Evolutionary conservation across 805 yeast species (phyloP).

Genomic region (Scheffersomyces coipomensis): DNA sequence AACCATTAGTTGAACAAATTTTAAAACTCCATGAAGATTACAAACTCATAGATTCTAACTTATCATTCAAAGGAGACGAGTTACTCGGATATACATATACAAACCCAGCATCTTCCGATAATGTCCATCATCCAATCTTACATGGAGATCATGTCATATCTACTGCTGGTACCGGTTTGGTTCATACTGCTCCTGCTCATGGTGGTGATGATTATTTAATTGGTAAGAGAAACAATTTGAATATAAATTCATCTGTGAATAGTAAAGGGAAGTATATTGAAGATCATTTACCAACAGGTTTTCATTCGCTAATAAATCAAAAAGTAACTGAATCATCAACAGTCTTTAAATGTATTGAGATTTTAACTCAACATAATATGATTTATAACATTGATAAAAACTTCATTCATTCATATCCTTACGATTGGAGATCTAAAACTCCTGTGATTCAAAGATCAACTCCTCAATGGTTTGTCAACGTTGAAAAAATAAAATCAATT

Average conservation of each 20-base stretch:
- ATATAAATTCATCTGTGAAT: slow-evolving; percentile 77
- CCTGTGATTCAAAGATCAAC: slow-evolving; percentile 96
- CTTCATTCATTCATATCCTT: slow-evolving; percentile 85
- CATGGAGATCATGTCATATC: slow-evolving; percentile 82
- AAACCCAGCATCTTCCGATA: slow-evolving; percentile 6
- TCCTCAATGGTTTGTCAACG: slow-evolving; percentile 95
- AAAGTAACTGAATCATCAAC: slow-evolving; percentile 24
- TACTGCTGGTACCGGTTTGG: slow-evolving; percentile 89
- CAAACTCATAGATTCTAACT: slow-evolving; percentile 1
- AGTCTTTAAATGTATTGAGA: slow-evolving; percentile 51
- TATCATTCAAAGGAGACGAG: slow-evolving; percentile 19
- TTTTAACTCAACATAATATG: slow-evolving; percentile 44
- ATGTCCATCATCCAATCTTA: slow-evolving; percentile 54
- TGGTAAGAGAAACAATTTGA: slow-evolving; percentile 57
- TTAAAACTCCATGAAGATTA: slow-evolving; percentile 23
- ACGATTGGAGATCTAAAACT: slow-evolving; percentile 94
- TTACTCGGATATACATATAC: slow-evolving; percentile 40
- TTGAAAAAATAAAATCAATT: slow-evolving; percentile 62
- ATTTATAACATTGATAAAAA: slow-evolving; percentile 46
- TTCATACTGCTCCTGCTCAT: slow-evolving; percentile 97
- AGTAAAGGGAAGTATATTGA: slow-evolving; percentile 65
- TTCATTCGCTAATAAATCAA: slow-evolving; percentile 45
- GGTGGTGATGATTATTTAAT: slow-evolving; percentile 89
- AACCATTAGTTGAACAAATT: slow-evolving; percentile 43
- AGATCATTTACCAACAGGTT: slow-evolving; percentile 45